Base-by-base conservation (phyloP, 345 rosid species). In the Ceriops tagal region DNA sequence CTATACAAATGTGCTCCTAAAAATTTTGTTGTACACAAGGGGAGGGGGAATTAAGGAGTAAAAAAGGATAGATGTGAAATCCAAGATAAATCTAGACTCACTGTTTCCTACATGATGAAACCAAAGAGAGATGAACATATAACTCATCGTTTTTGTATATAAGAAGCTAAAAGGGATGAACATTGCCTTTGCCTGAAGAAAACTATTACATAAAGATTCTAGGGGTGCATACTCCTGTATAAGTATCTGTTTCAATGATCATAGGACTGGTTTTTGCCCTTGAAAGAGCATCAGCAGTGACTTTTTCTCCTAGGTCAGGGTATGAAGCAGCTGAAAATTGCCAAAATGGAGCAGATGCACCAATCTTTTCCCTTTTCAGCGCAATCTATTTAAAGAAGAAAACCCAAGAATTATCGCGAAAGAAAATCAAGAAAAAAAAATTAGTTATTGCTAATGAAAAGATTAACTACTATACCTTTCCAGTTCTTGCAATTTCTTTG, bases 321-420 rank as follows among this genome's bases (percentile, higher is more conserved):
- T 93, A 93, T 35, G 98, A 90, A 72, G 96, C 89, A 6, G 98
- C 97, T 65, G 98, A 93, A 80, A 93, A 93, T 74, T 95, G 83
- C 96, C 98, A 93, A 78, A 93, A 93, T 35, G 97, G 97, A 73
- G 98, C 98, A 73, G 86, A 77, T 60, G 84, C 97, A 11, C 97
- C 98, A 89, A 89, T 71, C 77, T 82, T 91, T 83, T 88, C 98
- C 77, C 98, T 84, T 84, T 91, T 88, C 81, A 93, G 66, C 28
- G 98, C 97, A 82, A 91, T 91, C 98, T 93, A 74, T 58, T 73
- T 46, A 35, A 53, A 64, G 61, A 68, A 78, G 66, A 5, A 55
- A 61, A 52, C 20, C 37, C 62, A 53, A 57, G 56, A 26, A 68
- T 55, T 61, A 65, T 49, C 27, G 57, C 7, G 15, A 57, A 4